Evolutionary conservation across 768 basidiomycete genomes (phyloP).

Genomic region (Chiua virens): DNA sequence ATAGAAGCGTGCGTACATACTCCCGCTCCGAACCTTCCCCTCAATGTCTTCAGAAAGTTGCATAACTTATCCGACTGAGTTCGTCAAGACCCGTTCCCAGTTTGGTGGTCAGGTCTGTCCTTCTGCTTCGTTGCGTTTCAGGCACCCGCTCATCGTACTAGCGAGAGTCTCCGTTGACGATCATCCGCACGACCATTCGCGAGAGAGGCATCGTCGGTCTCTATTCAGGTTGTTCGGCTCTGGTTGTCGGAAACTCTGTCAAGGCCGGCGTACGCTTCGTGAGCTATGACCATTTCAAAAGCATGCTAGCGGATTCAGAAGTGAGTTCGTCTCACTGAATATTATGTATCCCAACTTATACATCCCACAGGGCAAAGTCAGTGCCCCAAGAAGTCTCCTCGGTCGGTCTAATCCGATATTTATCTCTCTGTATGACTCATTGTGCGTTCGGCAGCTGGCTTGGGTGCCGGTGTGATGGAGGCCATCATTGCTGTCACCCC

Average conservation of each 20-base stretch:
- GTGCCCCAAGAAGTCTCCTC: constrained; percentile 78
- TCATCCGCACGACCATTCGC: constrained; percentile 71
- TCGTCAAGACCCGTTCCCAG: constrained; percentile 91
- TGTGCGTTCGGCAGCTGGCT: constrained; percentile 49
- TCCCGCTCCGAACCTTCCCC: neutral
- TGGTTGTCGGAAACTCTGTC: constrained; percentile 85
- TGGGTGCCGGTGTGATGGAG: constrained; percentile 90
- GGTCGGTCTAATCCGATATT: constrained; percentile 42
- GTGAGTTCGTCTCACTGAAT: constrained; percentile 40
- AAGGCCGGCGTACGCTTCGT: constrained; percentile 98
- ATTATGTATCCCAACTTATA: neutral
- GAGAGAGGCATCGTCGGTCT: constrained; percentile 79
- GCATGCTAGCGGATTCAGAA: constrained; percentile 75
- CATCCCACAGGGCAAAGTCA: constrained; percentile 77
- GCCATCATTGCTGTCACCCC: constrained; percentile 95
- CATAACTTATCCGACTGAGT: constrained; percentile 88
- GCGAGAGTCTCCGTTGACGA: constrained; percentile 70
- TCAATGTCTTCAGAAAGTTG: constrained; percentile 55
- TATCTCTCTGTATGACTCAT: constrained; percentile 9
- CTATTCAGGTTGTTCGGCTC: constrained; percentile 90
- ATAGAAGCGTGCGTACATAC: constrained; percentile 77
- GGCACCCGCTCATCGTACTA: constrained; percentile 20
- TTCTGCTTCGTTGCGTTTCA: neutral
- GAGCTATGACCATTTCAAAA: constrained; percentile 92
- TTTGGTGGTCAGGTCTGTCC: constrained; percentile 72